Evolutionary conservation across 768 basidiomycete genomes (phyloP).

Genomic region (Psilocybe cubensis): DNA sequence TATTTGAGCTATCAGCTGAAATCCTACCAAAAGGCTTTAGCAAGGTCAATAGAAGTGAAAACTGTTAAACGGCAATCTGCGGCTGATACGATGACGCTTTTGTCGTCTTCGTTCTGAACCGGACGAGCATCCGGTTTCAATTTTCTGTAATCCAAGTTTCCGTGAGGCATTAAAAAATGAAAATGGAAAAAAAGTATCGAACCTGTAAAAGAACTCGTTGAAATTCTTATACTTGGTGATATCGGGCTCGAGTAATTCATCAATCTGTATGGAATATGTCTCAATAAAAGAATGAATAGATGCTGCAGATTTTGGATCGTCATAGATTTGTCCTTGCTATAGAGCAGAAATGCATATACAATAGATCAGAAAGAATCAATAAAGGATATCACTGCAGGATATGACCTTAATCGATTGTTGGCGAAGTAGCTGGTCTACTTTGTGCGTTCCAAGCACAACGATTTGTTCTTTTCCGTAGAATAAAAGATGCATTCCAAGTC

Average conservation of each 20-base stretch:
- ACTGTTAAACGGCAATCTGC: constrained; percentile 81
- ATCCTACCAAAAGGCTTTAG: constrained; percentile 67
- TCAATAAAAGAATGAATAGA: constrained; percentile 60
- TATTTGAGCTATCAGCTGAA: background rate
- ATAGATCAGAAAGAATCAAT: background rate
- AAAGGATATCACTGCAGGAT: background rate
- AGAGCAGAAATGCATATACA: background rate
- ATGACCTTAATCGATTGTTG: constrained; percentile 56
- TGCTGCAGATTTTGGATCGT: constrained; percentile 51
- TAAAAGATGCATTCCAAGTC: constrained; percentile 76
- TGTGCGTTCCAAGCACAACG: constrained; percentile 49
- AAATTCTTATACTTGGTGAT: constrained; percentile 65
- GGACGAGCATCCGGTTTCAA: constrained; percentile 65
- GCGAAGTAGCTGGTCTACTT: constrained; percentile 51
- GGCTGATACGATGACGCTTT: constrained; percentile 57
- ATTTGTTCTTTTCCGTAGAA: constrained; percentile 61
- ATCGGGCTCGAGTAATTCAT: constrained; percentile 69
- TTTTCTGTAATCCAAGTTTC: constrained; percentile 35
- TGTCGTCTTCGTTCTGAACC: constrained; percentile 56
- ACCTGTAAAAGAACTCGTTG: constrained; percentile 80
- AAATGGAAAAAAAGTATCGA: background rate
- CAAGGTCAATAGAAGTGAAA: constrained; percentile 57
- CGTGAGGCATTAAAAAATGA: background rate
- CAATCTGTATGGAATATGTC: constrained; percentile 55
- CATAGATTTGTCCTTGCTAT: constrained; percentile 60